Base-by-base conservation (phyloP, 1,139 yeast genomes). In the Lodderomyces orthopsilosis region DNA sequence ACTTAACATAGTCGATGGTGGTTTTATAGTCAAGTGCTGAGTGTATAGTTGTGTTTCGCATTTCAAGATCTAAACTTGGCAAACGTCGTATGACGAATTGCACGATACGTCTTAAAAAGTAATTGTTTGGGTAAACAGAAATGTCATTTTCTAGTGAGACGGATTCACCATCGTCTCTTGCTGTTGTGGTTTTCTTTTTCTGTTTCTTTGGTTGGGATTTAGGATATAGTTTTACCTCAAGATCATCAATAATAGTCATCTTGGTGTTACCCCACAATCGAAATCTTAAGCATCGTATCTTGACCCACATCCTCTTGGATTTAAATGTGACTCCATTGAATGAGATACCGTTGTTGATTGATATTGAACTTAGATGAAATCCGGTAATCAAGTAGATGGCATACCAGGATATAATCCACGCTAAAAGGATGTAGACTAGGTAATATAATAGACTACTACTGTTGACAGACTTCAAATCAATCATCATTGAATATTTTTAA, bases 231-330 rank as follows among this genome's bases (percentile, higher is more conserved):
- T 41, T 40, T 9, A 65, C 40, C 5, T 47, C 47, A 35, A 65
- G 46, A 28, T 62, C 67, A 41, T 60, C 62, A 14, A 68, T 35
- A 17, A 71, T 65, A 7, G 71, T 37, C 55, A 55, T 62, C 39
- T 65, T 51, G 17, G 68, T 52, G 41, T 67, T 68, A 3, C 77
- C 76, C 76, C 77, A 72, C 23, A 71, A 56, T 40, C 72, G 51
- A 34, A 70, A 54, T 19, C 74, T 50, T 1, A 70, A 37, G 3
- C 68, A 58, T 13, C 57, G 52, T 10, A 65, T 41, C 3, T 47
- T 38, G 2, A 70, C 15, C 6, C 46, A 34, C 35, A 37, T n/a
- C 26, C 21, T 43, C 19, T 47, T 50, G 21, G 56, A 46, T 12
- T 47, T 48, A 35, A 64, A 42, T 5, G 59, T 44, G 22, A 72